A percentile compares a stretch with the other conserved stretches of the same genome.
These are phyloP conservation scores for Avena insularis DNA, from an alignment of 176 grass and related monocot genomes.

Conservation along the genomic window DNA sequence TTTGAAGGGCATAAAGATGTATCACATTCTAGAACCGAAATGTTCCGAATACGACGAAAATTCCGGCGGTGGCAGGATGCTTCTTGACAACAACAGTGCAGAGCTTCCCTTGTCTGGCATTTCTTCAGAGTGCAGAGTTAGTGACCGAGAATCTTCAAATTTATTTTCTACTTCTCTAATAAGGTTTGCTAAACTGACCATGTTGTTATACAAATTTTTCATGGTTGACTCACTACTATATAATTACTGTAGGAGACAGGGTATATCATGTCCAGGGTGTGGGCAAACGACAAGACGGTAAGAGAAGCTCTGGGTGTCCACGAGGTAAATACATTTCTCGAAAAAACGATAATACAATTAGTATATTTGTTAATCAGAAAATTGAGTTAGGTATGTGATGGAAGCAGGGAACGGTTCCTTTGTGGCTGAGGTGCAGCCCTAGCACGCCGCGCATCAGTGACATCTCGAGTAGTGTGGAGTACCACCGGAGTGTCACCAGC, in stretches of 20 bases:
- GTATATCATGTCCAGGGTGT: background rate
- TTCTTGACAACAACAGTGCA: background rate
- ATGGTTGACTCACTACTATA: no score
- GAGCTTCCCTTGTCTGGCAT: background rate
- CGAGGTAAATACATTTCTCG: background rate
- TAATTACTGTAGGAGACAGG: background rate
- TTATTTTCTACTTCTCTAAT: background rate
- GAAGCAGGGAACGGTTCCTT: background rate
- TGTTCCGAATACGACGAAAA: background rate
- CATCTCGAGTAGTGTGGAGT: background rate
- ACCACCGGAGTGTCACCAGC: background rate
- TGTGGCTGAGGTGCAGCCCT: background rate
- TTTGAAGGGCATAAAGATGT: background rate
- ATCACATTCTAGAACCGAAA: conserved; percentile 3
- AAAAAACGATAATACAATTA: background rate
- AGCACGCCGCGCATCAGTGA: background rate
- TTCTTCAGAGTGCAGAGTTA: conserved; percentile 9
- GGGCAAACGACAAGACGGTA: background rate
- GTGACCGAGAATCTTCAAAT: background rate
- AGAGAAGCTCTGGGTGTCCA: conserved; percentile 3
- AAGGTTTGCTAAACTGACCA: no score
- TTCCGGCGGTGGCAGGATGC: background rate
- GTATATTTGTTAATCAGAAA: background rate
- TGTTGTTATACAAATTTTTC: no score
- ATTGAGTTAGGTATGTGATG: background rate